Conservation (phyloP, 1,284 basidiomycete genomes). For the Pyrrhoderma noxium region DNA sequence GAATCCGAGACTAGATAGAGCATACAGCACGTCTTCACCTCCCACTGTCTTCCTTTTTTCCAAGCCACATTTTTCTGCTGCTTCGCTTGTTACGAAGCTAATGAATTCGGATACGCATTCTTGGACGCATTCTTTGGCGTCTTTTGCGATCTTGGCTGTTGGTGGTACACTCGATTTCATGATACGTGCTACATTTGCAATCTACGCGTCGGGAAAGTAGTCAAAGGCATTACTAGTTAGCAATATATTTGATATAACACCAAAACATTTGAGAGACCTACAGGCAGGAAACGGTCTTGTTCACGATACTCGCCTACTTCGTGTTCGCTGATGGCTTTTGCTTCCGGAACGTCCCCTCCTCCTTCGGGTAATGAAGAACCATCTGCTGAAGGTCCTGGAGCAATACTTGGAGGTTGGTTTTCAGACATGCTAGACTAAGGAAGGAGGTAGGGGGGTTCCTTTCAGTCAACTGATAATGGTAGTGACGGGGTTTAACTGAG, state of each 20-base stretch:
- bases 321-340: constrained; percentile 76
- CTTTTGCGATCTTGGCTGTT: constrained; percentile 94
- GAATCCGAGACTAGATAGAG: constrained; percentile 85
- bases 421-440: constrained; percentile 37
- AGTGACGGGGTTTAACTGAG: too few relatives aligned
- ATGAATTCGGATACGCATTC: constrained; percentile 97
- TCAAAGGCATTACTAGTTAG: too few relatives aligned
- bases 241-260: too few relatives aligned
- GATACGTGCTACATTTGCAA: constrained; percentile 91
- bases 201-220: constrained; percentile 40
- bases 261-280: constrained; percentile 38
- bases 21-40: constrained; percentile 86
- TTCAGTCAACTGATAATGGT: too few relatives aligned
- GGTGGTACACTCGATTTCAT: constrained; percentile 88
- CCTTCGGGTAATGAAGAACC: constrained; percentile 34
- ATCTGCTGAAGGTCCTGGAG: constrained; percentile 42
- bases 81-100: constrained; percentile 88
- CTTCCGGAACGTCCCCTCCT: constrained; percentile 43
- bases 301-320: constrained; percentile 90
- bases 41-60: constrained; percentile 88
- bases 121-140: constrained; percentile 95
- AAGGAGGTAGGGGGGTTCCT: neutral
- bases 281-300: constrained; percentile 86
- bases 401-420: constrained; percentile 43
- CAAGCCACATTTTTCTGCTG: constrained; percentile 79